Percentiles rank a stretch among this genome's conserved stretches.
Conservation (phyloP, 2,329 filamentous ascomycete genomes). For the Lecanoromycetidae sp. region DNA sequence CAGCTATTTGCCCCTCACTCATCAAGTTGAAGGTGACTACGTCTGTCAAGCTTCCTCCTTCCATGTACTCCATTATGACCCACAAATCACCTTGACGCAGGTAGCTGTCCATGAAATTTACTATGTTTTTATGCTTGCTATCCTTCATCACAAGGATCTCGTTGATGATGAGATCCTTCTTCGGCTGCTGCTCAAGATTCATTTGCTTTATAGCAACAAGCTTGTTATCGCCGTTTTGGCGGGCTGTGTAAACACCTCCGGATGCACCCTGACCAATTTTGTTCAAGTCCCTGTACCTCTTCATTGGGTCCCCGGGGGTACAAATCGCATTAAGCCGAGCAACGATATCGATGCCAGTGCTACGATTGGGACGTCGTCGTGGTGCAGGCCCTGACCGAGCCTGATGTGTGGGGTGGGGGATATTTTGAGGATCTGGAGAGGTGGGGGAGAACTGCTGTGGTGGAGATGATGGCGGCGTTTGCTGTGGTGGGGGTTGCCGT, state of each 20-base stretch:
- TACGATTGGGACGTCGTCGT: conserved; percentile 13
- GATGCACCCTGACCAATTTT: conserved; percentile 98
- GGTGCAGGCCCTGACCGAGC: conserved; percentile 22
- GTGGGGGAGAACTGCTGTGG: conserved; percentile 24
- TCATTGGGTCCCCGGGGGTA: conserved; percentile 75
- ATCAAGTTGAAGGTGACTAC: conserved; percentile 99
- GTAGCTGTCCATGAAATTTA: conserved; percentile 98
- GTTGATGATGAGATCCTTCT: conserved; percentile 98
- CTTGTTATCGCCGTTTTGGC: conserved; percentile 69
- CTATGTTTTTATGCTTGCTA: conserved; percentile 94
- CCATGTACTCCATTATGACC: conserved; percentile 99
- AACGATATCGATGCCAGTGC: conserved; percentile 48
- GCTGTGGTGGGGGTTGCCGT: conserved; percentile 42
- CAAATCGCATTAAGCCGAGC: conserved; percentile 79
- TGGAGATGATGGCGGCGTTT: conserved; percentile 43
- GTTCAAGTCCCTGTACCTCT: conserved; percentile 72
- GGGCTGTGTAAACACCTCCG: conserved; percentile 86
- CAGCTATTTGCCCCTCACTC: conserved; percentile 93
- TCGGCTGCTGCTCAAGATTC: conserved; percentile 96
- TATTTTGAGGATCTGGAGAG: conserved; percentile 25
- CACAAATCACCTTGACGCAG: conserved; percentile 81
- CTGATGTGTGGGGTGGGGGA: conserved; percentile 32
- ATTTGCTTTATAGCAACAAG: conserved; percentile 99
- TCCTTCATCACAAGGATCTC: conserved; percentile 99
- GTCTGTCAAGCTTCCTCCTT: conserved; percentile 92